Evolutionary conservation across 108 stramenopile genomes (phyloP), one percentile per base, ranked within the genome.

Genomic region (Skeletonema potamos): DNA sequence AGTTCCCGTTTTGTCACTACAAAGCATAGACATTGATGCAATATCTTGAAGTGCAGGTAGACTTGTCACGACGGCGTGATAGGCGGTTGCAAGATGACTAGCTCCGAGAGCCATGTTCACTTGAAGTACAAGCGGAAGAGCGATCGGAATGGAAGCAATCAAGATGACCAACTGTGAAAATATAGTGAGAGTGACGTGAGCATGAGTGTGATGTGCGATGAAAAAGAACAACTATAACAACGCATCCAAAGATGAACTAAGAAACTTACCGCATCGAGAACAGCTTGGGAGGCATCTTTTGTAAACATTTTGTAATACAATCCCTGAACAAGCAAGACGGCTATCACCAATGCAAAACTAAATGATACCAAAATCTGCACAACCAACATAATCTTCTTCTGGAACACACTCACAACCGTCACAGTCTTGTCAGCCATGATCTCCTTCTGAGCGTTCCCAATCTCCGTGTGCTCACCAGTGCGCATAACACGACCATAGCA

Each of bases 1-100:
- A 20, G 95, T 96, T 57, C 95, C 95, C 10, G 95, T 96, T 80
- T 96, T 94, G 77, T 92, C 90, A 61, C 36, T 84, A 70, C 94
- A 95, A 44, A 95, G 64, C 41, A 95, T 86, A 51, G 70, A 74
- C 41, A 95, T 86, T 27, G 72, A 78, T 41, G 91, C 92, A 72
- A 94, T 92, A 69, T 96, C 96, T 76, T 96, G 89, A 8, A 96
- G 67, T 15, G 96, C 93, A 13, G 93, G 87, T 58, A 90, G 82
- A 26, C 72, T 76, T 13, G 96, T 91, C 9, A 96, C 96, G 69
- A 96, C 85, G 55, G 92, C 96, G 60, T 87, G 48, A 60, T 88
- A 85, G 32, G 87, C 51, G 62, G 80, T 86, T n/a, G 91, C 94
- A 55, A 96, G 64, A 56, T 85, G 82, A 57, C 83, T 63, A 17